phyloP scores from a whole-genome alignment of 1,284 basidiomycete species.

The Rhodotorula sp. region DNA sequence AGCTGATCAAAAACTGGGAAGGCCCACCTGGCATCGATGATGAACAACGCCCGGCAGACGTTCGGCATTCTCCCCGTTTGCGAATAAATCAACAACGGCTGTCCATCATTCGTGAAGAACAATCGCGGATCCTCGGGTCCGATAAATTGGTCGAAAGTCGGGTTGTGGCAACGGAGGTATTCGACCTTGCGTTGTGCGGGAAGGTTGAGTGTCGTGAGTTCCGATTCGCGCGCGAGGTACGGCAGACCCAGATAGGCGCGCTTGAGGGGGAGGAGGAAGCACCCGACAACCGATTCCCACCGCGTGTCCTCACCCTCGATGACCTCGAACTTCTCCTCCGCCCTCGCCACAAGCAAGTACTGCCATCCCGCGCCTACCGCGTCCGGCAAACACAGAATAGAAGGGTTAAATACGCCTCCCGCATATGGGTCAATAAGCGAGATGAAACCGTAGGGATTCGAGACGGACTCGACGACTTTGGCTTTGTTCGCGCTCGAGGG shows the following conservation, averaged over 20 bases:
- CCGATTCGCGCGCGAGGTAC: slow-evolving; percentile 31
- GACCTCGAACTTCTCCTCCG: slow-evolving; percentile 31
- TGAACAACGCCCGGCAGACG: slow-evolving; percentile 26
- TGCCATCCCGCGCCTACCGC: slow-evolving; percentile 13
- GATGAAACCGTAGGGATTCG: slow-evolving; percentile 35
- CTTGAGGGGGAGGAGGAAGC: slow-evolving; percentile 29
- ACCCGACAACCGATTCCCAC: slow-evolving; percentile 31
- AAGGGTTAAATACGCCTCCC: slow-evolving; percentile 30
- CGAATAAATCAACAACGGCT: slow-evolving; percentile 24
- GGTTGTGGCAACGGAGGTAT: slow-evolving; percentile 24
- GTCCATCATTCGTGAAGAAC: slow-evolving; percentile 34
- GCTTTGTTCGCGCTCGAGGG: slow-evolving; percentile 17
- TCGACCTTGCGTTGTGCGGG: slow-evolving; percentile 32
- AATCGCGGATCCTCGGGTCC: slow-evolving; percentile 34
- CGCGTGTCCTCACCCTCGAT: slow-evolving; percentile 30
- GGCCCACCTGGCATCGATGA: slow-evolving; percentile 31
- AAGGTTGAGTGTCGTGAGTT: slow-evolving; percentile 30
- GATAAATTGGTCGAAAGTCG: slow-evolving; percentile 25
- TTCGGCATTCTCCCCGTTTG: slow-evolving; percentile 31
- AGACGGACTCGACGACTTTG: slow-evolving; percentile 27
- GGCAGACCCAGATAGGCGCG: slow-evolving; percentile 26
- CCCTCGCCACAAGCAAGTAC: slow-evolving; percentile 28
- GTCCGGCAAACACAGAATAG: slow-evolving; percentile 24
- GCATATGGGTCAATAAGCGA: slow-evolving; percentile 31
- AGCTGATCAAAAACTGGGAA: not conserved